Evolutionary conservation across 768 basidiomycete genomes (phyloP), one percentile per base, ranked within the genome.

Genomic region (Lactarius sanguifluus): DNA sequence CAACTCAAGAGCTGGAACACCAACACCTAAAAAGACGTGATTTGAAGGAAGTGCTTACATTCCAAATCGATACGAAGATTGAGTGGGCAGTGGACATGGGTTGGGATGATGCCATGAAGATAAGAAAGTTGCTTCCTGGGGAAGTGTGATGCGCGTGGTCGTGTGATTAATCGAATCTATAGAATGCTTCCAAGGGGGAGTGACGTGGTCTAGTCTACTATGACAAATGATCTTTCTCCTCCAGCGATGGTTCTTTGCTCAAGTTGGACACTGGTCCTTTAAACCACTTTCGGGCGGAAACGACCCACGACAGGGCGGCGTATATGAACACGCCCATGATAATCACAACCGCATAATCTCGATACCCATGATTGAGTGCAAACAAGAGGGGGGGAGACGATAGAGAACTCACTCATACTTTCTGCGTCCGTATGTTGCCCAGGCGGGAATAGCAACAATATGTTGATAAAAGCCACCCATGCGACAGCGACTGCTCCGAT

Each of bases 271-370:
- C 78, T 20, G 89, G 89, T 0, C 89, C 89, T 28, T 76, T 80
- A 77, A 90, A 91, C 89, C 89, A 91, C 65, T 86, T 84, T 41
- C 76, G 83, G 1, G 89, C 89, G 28, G 88, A 89, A 5, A 86
- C 38, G 7, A 86, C 73, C 89, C 89, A 91, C 7, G 85, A 88
- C 5, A 80, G 62, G 1, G 83, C 76, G 1, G 89, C 86, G 70
- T 89, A 88, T 18, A 87, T 72, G 73, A 90, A 88, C 5, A 90
- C 87, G 1, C 77, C 78, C 78, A 81, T 79, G 72, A 90, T 82
- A 64, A 90, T 83, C 15, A 89, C 86, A 34, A 88, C 82, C 1
- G 87, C 80, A 71, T 89, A 90, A 72, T 90, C 89, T 91, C 68
- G 23, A 61, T 41, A 54, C 50, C 56, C 45, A 25, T 58, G 15